Evolutionary conservation across 1,139 yeast genomes (phyloP), one percentile per base, ranked within the genome.

Genomic region (Pichia sp.): DNA sequence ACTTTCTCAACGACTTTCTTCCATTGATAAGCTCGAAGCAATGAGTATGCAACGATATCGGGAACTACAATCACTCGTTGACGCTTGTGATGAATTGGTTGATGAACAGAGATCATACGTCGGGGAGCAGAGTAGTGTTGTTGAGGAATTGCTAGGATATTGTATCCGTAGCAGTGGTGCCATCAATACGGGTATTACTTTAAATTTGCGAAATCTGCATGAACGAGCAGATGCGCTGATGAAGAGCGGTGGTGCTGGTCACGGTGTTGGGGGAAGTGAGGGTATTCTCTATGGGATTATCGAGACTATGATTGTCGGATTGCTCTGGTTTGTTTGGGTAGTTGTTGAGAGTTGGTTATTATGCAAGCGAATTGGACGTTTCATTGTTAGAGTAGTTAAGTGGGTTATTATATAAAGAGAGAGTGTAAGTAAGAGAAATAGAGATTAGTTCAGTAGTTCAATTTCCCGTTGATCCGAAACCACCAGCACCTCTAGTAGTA

Each of bases 381-480:
- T 10, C 6, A 4, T 26, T 16, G 20, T 8, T 10, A 15, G 12
- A 12, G 6, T 9, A 3, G 21, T 17, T 17, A 15, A 17, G n/a
- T 26, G 20, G 29, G 10, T 26, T 1, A 7, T 16, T 15, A 15
- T 26, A 15, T 26, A 26, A 16, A 6, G 6, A n/a, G 11, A 10
- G 6, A 5, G n/a, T n/a, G n/a, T n/a, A n/a, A n/a, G n/a, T n/a
- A n/a, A n/a, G n/a, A n/a, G n/a, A n/a, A n/a, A n/a, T n/a, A n/a
- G n/a, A n/a, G n/a, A n/a, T n/a, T n/a, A n/a, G n/a, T n/a, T n/a
- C n/a, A n/a, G n/a, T n/a, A n/a, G n/a, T n/a, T n/a, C n/a, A n/a
- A 35, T 47, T 65, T 37, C 96, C 96, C 32, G 97, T 88, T 38
- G 94, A 81, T 28, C 98, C 98, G 59, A 88, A 91, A 0, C 96